Base-by-base conservation (phyloP, 2,329 filamentous ascomycete genomes). In the Pestalotiopsis sp. region DNA sequence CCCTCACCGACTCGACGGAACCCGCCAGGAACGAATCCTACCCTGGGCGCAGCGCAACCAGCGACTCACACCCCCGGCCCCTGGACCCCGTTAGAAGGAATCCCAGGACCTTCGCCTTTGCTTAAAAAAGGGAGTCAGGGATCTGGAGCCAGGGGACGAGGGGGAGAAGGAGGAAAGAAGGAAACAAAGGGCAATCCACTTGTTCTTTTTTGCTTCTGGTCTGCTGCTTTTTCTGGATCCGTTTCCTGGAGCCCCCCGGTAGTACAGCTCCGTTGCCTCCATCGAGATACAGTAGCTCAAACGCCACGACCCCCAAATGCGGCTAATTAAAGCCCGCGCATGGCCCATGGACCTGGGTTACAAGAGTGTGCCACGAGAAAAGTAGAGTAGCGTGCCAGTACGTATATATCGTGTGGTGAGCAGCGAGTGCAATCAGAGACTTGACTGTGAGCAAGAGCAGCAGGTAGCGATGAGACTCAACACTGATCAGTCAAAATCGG, bases 141-240 rank as follows among this genome's bases (percentile, higher is more conserved):
- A 57, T 52, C 31, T 31, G 25, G 14, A 59, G 56, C 64, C 31
- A 41, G 58, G 23, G 25, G 45, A 52, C 20, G 45, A 52, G 45
- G 11, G 45, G 45, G n/a, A 52, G 45, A 52, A 52, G 45, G 45
- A n/a, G 45, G 45, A 52, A 52, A 23, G 45, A 52, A 52, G 45
- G 45, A 52, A 52, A 27, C 23, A 66, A 66, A 60, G 23, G 27
- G 13, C 52, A 66, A 52, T 45, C 66, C 66, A 67, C 66, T 63
- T 67, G 66, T 67, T 67, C 66, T 67, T 67, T 63, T 52, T 61
- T 57, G 36, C 66, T 67, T 67, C 66, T 67, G 66, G 52, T 52
- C 45, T 52, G 45, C 45, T 52, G 20, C 45, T 52, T 52, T 52
- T 52, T 52, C 45, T 52, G 45, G 45, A 52, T 20, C 45, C 17